A percentile compares a stretch with the other conserved stretches of the same genome.
These are phyloP conservation scores for Novymonas esmeraldas DNA, from an alignment of 208 protist species.

Conservation along the genomic window DNA sequence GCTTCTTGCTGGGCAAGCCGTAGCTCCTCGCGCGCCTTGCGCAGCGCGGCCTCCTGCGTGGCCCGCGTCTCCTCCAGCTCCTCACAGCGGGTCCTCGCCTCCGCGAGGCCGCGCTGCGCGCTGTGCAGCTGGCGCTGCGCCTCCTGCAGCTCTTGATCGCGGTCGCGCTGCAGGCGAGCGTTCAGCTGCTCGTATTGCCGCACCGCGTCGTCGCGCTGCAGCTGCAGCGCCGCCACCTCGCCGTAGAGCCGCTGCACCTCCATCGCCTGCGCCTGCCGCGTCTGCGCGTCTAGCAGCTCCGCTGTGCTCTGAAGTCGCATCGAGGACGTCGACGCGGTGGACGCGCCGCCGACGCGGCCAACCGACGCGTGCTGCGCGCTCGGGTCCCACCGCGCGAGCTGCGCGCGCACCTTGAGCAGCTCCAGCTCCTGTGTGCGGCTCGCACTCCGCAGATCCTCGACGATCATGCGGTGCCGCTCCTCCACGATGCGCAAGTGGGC, in stretches of 20 bases:
- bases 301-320: slow-evolving; percentile 37
- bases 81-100: slow-evolving; percentile 23
- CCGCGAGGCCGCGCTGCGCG: slow-evolving; percentile 33
- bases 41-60: slow-evolving; percentile 20
- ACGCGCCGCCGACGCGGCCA: slow-evolving; percentile 9
- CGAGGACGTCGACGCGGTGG: slow-evolving; percentile 1
- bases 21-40: slow-evolving; percentile 29
- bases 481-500: slow-evolving; percentile 77
- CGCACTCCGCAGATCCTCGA: slow-evolving; percentile 62
- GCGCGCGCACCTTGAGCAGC: slow-evolving; percentile 65
- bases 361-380: slow-evolving; percentile 27
- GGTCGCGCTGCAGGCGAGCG: slow-evolving; percentile 45
- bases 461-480: slow-evolving; percentile 67
- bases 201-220: slow-evolving; percentile 74
- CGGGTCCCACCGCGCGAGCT: slow-evolving; percentile 63
- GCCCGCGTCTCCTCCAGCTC: slow-evolving; percentile 27
- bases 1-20: slow-evolving; percentile 26
- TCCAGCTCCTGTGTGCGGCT: slow-evolving; percentile 73
- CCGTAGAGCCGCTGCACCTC: slow-evolving; percentile 79
- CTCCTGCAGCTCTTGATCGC: slow-evolving; percentile 44
- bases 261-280: slow-evolving; percentile 65
- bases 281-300: slow-evolving; percentile 70
- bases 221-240: slow-evolving; percentile 59
- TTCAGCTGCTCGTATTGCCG: slow-evolving; percentile 75
- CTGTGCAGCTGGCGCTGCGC: slow-evolving; percentile 36